Evolutionary conservation across 1,139 yeast species (phyloP).

Genomic region (Taphrina flavorubra): DNA sequence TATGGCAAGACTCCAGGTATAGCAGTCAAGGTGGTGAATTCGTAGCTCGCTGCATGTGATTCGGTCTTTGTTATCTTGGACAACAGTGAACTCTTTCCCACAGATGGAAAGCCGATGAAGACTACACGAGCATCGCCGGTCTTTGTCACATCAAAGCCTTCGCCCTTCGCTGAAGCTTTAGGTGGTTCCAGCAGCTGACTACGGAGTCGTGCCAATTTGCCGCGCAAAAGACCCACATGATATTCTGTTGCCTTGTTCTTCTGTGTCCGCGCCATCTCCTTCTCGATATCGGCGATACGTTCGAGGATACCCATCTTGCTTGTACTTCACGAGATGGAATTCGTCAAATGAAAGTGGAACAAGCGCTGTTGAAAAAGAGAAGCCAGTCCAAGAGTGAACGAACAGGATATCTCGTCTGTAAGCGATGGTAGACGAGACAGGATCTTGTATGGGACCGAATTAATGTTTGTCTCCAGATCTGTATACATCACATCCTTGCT

Average conservation of each 20-base stretch:
- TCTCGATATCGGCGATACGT: constrained; percentile 77
- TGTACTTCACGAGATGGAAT: background rate
- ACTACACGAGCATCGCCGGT: constrained; percentile 95
- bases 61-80: constrained; percentile 81
- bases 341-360: no score
- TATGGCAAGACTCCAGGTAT: constrained; percentile 79
- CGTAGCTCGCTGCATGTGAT: constrained; percentile 92
- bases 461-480: no score
- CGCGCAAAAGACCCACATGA: constrained; percentile 74
- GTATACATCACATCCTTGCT: no score
- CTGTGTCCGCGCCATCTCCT: constrained; percentile 92
- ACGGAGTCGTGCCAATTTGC: constrained; percentile 91
- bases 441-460: no score
- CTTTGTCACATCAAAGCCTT: constrained; percentile 93
- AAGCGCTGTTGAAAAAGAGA: no score
- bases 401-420: no score
- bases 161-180: constrained; percentile 71
- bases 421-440: no score
- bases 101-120: constrained; percentile 95
- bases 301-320: constrained; percentile 43
- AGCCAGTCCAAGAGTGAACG: no score
- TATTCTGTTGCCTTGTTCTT: constrained; percentile 98
- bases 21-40: constrained; percentile 93
- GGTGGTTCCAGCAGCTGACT: constrained; percentile 91
- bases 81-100: constrained; percentile 86